These are phyloP conservation scores for Wickerhamomyces mucosus DNA, from an alignment of 805 yeast genomes.

Conservation along the genomic window DNA sequence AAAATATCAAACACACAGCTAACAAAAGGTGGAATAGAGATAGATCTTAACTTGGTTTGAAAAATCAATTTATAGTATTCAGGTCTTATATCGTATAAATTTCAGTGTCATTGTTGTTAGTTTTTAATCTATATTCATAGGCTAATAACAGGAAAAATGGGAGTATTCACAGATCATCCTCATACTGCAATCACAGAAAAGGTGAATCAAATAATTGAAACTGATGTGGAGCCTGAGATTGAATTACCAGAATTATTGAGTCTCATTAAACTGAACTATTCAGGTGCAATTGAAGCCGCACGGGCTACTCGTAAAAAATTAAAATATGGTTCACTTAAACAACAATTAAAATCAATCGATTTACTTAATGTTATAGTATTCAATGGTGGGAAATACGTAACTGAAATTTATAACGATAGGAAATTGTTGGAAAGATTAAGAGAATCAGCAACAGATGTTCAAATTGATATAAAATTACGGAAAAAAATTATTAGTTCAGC, in stretches of 20 bases:
- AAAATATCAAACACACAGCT: too few species aligned
- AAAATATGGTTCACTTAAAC: constrained; percentile 66
- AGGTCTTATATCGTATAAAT: too few species aligned
- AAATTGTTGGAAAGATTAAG: constrained; percentile 57
- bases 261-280: constrained; percentile 26
- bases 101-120: too few species aligned
- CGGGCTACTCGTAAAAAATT: constrained; percentile 81
- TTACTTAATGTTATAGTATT: constrained; percentile 51
- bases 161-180: constrained; percentile 49
- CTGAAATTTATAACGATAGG: constrained; percentile 52
- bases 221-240: constrained; percentile 23
- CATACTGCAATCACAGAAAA: constrained; percentile 62
- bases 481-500: constrained; percentile 42
- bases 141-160: too few species aligned
- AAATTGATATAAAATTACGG: constrained; percentile 39
- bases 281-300: constrained; percentile 65
- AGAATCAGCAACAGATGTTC: constrained; percentile 31
- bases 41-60: too few species aligned
- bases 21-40: too few species aligned
- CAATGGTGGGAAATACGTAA: constrained; percentile 33
- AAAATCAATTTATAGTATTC: too few species aligned
- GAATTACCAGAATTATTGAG: constrained; percentile 25
- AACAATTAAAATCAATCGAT: constrained; percentile 61
- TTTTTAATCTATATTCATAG: too few species aligned
- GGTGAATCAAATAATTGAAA: constrained; percentile 38